These are phyloP conservation scores for Prinsepia uniflora DNA, from an alignment of 306 rosid species.

Conservation along the genomic window DNA sequence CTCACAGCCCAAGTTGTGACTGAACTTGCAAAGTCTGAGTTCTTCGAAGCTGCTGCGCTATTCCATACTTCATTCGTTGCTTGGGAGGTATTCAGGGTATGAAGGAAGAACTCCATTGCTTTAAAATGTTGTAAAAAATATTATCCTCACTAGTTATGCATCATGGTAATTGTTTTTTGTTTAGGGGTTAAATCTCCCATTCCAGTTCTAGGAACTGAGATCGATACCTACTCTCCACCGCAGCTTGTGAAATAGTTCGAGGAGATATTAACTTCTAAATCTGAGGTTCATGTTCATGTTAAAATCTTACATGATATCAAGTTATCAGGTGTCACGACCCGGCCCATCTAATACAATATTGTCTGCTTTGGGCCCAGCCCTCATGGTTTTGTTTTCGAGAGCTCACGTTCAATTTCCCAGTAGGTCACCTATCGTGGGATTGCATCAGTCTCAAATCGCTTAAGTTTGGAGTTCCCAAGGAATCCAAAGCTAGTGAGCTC, in stretches of 20 bases:
- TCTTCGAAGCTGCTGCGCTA: conserved; percentile 51
- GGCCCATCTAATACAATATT: too few species aligned
- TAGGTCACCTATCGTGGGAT: too few species aligned
- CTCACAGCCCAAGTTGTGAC: conserved; percentile 55
- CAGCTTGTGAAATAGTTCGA: conserved; percentile 51
- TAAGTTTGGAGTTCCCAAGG: too few species aligned
- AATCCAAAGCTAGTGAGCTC: too few species aligned
- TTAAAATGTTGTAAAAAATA: not conserved
- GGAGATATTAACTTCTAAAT: conserved; percentile 37
- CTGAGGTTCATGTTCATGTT: conserved; percentile 28
- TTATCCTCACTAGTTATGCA: too few species aligned
- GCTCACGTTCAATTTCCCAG: too few species aligned
- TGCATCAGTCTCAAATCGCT: too few species aligned
- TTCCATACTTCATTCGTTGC: conserved; percentile 58
- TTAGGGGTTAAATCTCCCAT: conserved; percentile 43
- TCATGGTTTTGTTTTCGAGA: too few species aligned
- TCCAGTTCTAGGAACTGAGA: conserved; percentile 48
- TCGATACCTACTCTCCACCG: conserved; percentile 41
- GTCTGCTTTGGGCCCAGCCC: too few species aligned
- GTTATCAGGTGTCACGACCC: too few species aligned
- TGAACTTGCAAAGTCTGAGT: conserved; percentile 38
- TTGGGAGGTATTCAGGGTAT: conserved; percentile 59
- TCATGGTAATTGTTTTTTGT: too few species aligned
- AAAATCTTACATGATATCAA: not conserved
- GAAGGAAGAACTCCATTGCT: conserved; percentile 6